phyloP scores from a whole-genome alignment of 2,329 filamentous ascomycete genomes.

The Ambrosiella xylebori region DNA sequence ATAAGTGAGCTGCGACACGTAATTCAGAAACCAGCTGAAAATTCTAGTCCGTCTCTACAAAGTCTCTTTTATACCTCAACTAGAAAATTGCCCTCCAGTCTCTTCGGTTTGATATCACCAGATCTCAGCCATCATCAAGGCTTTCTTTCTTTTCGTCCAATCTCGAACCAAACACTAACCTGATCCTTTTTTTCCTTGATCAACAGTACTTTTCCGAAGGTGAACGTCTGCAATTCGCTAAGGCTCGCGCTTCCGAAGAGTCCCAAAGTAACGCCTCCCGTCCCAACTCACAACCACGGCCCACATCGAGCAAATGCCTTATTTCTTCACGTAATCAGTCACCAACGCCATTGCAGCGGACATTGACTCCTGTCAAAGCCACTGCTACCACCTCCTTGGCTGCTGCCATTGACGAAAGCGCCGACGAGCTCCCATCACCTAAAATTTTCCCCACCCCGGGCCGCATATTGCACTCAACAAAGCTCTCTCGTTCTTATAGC shows the following conservation, averaged over 20 bases:
- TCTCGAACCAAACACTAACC: slow-evolving; percentile 7
- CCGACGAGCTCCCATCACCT: slow-evolving; percentile 1
- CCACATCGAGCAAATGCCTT: background rate
- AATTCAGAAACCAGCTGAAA: background rate
- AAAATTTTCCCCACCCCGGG: slow-evolving; percentile 13
- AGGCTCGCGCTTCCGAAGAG: slow-evolving; percentile 8
- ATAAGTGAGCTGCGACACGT: background rate
- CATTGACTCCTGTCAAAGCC: slow-evolving; percentile 4
- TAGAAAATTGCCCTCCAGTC: background rate
- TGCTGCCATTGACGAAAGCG: background rate
- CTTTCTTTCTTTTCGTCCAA: slow-evolving; percentile 9
- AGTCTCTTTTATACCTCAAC: background rate
- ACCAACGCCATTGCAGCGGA: slow-evolving; percentile 10
- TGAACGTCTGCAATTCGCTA: slow-evolving; percentile 11
- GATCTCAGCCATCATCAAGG: background rate
- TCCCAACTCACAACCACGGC: slow-evolving; percentile 1
- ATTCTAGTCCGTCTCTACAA: background rate
- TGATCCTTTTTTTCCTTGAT: background rate
- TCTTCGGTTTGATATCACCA: background rate
- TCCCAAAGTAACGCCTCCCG: slow-evolving; percentile 2
- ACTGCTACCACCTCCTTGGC: background rate
- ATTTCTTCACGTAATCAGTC: slow-evolving; percentile 9
- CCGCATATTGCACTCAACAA: background rate
- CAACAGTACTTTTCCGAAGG: slow-evolving; percentile 12
- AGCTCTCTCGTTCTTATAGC: background rate